Base-by-base conservation (phyloP, 2,329 filamentous ascomycete species). In the Trichophyton mentagrophytes region DNA sequence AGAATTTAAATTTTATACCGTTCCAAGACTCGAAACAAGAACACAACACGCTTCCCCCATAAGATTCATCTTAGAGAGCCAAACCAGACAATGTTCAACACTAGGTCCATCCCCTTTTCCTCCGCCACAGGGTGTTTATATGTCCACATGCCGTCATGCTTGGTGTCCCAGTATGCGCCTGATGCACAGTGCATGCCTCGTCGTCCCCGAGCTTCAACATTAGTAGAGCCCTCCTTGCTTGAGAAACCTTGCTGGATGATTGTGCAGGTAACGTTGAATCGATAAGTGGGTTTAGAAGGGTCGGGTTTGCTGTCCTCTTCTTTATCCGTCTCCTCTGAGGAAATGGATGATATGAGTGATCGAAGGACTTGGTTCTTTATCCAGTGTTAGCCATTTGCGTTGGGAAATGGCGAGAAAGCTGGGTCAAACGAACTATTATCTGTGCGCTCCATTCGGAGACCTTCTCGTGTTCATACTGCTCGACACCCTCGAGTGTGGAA, bases 221-320 rank as follows among this genome's bases (percentile, higher is more conserved):
- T 75, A 64, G 79, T 60, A n/a, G 49, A 53, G 20, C 42, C 36
- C 17, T 33, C 57, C n/a, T 56, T 38, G 17, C 17, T 47, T 13
- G 60, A 49, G 38, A 92, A 80, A 20, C 73, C 74, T 78, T 97
- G 92, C 79, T 99, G 92, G 67, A 97, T 95, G 71, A 97, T 96
- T 66, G 92, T 97, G 79, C 89, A 95, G 81, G 96, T 97, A 77
- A 95, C 90, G 67, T 90, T 89, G 77, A 92, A 97, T 77, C 97
- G 97, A 83, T 86, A 96, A 3, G 88, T 86, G 27, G 82, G 71
- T 13, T 76, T 67, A 3, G 70, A 67, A 46, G 69, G 66, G 47
- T 69, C 63, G 7, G 7, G 46, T 22, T 71, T 69, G 57, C 70
- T 64, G 22, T 72, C 69, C 38, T 73, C 69, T 47, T 74, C 75